Conservation (phyloP, 257 asterid species). For the Jaltomata sinuosa region DNA sequence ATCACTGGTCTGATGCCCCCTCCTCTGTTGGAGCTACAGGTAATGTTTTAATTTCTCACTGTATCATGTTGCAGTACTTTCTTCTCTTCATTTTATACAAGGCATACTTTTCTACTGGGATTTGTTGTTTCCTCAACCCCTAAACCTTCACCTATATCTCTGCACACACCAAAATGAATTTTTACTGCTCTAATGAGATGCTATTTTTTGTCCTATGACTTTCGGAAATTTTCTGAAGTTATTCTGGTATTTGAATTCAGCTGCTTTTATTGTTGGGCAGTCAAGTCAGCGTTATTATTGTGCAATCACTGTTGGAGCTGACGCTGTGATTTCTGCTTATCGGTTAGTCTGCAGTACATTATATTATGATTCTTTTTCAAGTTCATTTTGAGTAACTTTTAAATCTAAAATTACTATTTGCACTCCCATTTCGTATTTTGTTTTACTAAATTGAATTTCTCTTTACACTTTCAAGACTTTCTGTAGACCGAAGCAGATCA, state of each 20-base stretch:
- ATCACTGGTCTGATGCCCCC: conserved; percentile 96
- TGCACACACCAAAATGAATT: background rate
- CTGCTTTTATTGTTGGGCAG: conserved; percentile 96
- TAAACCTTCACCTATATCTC: background rate
- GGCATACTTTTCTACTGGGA: background rate
- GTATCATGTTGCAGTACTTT: background rate
- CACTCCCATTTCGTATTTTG: background rate
- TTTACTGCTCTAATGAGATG: background rate
- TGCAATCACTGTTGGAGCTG: conserved; percentile 83
- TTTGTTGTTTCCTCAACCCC: background rate
- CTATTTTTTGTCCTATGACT: conserved; percentile 9
- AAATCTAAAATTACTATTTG: background rate
- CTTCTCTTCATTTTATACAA: background rate
- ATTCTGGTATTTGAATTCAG: conserved; percentile 77
- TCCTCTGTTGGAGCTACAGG: conserved; percentile 91
- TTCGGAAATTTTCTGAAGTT: conserved; percentile 46
- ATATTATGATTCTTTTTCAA: background rate
- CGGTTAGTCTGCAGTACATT: conserved; percentile 42
- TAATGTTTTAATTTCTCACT: conserved; percentile 11
- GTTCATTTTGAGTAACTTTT: no score
- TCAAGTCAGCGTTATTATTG: conserved; percentile 81
- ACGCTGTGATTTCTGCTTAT: conserved; percentile 85
- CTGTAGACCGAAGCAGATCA: conserved; percentile 82
- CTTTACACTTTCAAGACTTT: conserved; percentile 51
- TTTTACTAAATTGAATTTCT: conserved; percentile 7